Evolutionary conservation across 495 filamentous ascomycete species (phyloP).

Genomic region (Daldinia caldariorum): DNA sequence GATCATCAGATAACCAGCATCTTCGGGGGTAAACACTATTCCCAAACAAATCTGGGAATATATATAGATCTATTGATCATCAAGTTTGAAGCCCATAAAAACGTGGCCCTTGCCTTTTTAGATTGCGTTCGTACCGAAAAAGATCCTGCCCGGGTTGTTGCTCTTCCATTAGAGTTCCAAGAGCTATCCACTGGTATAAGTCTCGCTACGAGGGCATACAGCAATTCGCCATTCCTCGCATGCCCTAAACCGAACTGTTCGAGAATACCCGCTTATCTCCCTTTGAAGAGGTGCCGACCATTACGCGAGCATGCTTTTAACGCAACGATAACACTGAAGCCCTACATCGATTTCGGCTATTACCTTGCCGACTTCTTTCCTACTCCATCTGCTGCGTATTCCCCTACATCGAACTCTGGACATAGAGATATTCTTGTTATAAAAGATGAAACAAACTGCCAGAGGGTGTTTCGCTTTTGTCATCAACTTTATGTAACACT

Average conservation of each 20-base stretch:
- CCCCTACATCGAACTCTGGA: too few species aligned
- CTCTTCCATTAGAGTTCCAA: slow-evolving; percentile 1
- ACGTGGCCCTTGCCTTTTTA: not conserved
- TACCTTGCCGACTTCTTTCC: slow-evolving; percentile 8
- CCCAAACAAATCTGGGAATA: slow-evolving; percentile 10
- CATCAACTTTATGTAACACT: not conserved
- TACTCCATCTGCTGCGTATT: not conserved
- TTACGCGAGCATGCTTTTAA: not conserved
- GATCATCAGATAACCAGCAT: not conserved
- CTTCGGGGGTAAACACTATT: not conserved
- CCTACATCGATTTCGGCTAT: not conserved
- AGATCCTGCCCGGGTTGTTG: not conserved
- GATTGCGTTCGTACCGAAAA: not conserved
- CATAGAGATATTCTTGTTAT: not conserved
- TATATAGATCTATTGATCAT: not conserved
- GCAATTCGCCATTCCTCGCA: not conserved
- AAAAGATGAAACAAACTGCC: not conserved
- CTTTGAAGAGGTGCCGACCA: not conserved
- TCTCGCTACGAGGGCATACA: not conserved
- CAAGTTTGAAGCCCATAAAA: not conserved
- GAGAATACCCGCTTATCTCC: not conserved
- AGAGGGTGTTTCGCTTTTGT: slow-evolving; percentile 1
- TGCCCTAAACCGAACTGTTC: not conserved
- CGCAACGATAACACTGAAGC: not conserved
- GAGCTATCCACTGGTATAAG: not conserved